Conservation (phyloP, 1,139 yeast genomes). For the Hansenula anomala region DNA sequence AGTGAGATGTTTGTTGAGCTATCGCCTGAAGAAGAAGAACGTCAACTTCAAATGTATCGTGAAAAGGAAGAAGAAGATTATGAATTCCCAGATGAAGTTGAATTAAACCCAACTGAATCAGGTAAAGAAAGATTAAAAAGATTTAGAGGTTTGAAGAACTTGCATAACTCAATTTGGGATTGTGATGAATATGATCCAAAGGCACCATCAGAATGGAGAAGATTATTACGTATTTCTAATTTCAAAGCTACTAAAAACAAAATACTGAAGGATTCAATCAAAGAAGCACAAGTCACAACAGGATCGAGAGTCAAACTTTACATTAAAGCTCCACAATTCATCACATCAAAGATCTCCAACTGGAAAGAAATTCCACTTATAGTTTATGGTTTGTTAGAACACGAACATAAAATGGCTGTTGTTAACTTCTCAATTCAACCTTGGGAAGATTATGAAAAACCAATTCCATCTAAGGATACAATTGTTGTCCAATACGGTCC, state of each 20-base stretch:
- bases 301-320: slow-evolving; percentile 63
- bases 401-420: slow-evolving; percentile 83
- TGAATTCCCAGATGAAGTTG: slow-evolving; percentile 95
- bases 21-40: slow-evolving; percentile 76
- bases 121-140: slow-evolving; percentile 71
- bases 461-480: slow-evolving; percentile 75
- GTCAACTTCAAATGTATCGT: slow-evolving; percentile 69
- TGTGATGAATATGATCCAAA: slow-evolving; percentile 74
- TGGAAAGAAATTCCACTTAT: slow-evolving; percentile 46
- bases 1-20: slow-evolving; percentile 69
- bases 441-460: slow-evolving; percentile 85
- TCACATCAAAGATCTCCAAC: slow-evolving; percentile 37
- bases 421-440: slow-evolving; percentile 78
- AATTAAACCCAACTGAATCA: slow-evolving; percentile 67
- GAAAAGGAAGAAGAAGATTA: slow-evolving; percentile 73
- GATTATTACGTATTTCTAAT: slow-evolving; percentile 70
- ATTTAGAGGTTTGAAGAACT: slow-evolving; percentile 83
- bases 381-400: slow-evolving; percentile 69
- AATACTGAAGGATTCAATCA: slow-evolving; percentile 53
- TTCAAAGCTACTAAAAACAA: slow-evolving; percentile 75
- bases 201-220: slow-evolving; percentile 74
- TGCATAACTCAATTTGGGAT: slow-evolving; percentile 84
- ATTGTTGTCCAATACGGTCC: slow-evolving; percentile 91
- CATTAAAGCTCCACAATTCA: slow-evolving; percentile 54
- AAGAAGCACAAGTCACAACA: slow-evolving; percentile 54